A percentile compares a stretch with the other conserved stretches of the same genome.
Conservation (phyloP, 2,329 filamentous ascomycete genomes). For the Arthrinium phaeospermum region DNA sequence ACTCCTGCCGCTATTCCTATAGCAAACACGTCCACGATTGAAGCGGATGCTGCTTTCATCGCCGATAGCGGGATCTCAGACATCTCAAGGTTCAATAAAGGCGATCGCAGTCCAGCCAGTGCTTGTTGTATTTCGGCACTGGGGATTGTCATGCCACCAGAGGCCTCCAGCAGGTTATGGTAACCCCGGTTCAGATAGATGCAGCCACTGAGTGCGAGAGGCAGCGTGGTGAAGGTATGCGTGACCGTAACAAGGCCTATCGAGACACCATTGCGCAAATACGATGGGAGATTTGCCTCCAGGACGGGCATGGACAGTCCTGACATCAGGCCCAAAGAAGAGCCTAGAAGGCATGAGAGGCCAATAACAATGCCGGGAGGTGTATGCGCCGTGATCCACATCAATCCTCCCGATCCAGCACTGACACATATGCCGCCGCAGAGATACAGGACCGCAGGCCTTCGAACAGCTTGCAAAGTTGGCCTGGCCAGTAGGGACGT, state of each 20-base stretch:
- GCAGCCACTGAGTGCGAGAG: not conserved
- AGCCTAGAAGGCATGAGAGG: not conserved
- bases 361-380: not conserved
- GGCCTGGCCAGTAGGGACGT: not conserved
- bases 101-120: not conserved
- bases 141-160: not conserved
- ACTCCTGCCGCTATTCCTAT: not conserved
- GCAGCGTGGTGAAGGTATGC: not conserved
- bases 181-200: not conserved
- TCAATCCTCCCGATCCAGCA: constrained; percentile 4
- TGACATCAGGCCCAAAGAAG: constrained; percentile 4
- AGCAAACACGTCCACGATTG: not conserved
- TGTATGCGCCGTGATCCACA: not conserved
- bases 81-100: too few relatives aligned
- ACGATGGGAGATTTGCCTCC: not conserved
- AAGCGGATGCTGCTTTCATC: not conserved
- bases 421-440: constrained; percentile 1
- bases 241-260: not conserved
- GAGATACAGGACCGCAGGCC: not conserved
- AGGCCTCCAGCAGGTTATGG: not conserved
- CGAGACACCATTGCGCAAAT: not conserved
- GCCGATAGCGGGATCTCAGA: not conserved
- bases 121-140: not conserved
- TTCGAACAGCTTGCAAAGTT: not conserved
- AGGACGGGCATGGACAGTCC: not conserved